phyloP scores from a whole-genome alignment of 1,139 yeast species.

The Candida mesenterica region DNA sequence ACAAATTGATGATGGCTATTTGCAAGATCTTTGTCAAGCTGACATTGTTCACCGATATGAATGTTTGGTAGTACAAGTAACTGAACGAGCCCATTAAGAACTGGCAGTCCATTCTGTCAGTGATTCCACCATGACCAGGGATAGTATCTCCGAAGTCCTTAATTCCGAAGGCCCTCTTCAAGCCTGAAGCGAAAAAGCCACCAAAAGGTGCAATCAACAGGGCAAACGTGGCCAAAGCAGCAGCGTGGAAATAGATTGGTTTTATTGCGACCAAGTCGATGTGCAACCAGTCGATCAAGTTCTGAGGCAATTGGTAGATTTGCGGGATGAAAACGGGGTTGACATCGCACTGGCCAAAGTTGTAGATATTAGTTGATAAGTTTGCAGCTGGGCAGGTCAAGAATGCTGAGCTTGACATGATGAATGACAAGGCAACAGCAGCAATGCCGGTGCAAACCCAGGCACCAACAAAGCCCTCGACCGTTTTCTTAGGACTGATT shows the following conservation, averaged over 20 bases:
- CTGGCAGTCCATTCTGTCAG: conserved; percentile 97
- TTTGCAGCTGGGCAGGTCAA: conserved; percentile 83
- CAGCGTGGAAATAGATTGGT: conserved; percentile 88
- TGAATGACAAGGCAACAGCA: conserved; percentile 63
- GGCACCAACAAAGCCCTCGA: conserved; percentile 97
- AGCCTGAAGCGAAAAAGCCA: conserved; percentile 95
- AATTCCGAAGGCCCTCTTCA: conserved; percentile 94
- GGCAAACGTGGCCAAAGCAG: conserved; percentile 88
- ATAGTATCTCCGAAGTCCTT: conserved; percentile 91
- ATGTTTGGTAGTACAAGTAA: conserved; percentile 88
- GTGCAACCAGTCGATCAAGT: conserved; percentile 48
- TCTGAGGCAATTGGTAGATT: conserved; percentile 70
- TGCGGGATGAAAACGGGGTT: conserved; percentile 87
- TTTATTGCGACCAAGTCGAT: conserved; percentile 58
- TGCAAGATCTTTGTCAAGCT: conserved; percentile 75
- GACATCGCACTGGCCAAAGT: conserved; percentile 64
- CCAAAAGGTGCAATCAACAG: conserved; percentile 98
- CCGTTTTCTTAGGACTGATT: conserved; percentile 94
- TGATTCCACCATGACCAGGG: conserved; percentile 98
- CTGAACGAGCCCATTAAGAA: conserved; percentile 96
- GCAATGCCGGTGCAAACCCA: conserved; percentile 90
- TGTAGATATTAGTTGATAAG: conserved; percentile 54
- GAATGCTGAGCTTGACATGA: conserved; percentile 66
- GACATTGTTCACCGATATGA: conserved; percentile 71
- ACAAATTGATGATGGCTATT: conserved; percentile 68